A percentile compares a stretch with the other conserved stretches of the same genome.
Conservation (phyloP, 2,329 filamentous ascomycete genomes). For the Xylariaceae sp. region DNA sequence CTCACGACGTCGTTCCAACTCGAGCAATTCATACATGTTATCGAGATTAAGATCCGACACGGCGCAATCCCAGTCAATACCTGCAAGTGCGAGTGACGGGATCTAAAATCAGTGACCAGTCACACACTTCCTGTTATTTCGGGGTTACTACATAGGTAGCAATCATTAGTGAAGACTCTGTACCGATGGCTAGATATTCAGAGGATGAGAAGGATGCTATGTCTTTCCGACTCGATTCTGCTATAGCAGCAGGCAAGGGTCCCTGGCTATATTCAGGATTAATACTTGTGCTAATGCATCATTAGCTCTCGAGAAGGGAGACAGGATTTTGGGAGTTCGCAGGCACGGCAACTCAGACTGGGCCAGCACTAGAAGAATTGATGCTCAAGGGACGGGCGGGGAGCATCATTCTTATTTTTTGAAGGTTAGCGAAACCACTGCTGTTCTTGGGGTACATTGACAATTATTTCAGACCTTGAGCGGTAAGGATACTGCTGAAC, state of each 20-base stretch:
- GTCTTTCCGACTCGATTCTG: not conserved
- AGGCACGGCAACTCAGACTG: slow-evolving; percentile 7
- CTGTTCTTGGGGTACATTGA: too few relatives aligned
- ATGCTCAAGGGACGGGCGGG: slow-evolving; percentile 1
- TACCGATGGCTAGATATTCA: too few relatives aligned
- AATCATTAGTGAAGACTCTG: too few relatives aligned
- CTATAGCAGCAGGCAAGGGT: not conserved
- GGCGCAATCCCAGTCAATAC: too few relatives aligned
- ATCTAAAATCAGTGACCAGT: too few relatives aligned
- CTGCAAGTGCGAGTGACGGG: too few relatives aligned
- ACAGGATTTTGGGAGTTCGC: slow-evolving; percentile 5
- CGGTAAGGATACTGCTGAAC: slow-evolving; percentile 8
- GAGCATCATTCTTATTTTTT: slow-evolving; percentile 9
- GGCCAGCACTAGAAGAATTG: slow-evolving; percentile 7
- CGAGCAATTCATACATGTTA: too few relatives aligned
- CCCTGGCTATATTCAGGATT: not conserved
- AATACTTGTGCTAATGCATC: not conserved
- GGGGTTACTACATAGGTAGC: too few relatives aligned
- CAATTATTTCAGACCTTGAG: slow-evolving; percentile 1
- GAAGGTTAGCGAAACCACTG: slow-evolving; percentile 7
- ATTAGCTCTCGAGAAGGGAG: not conserved
- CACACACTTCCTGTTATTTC: too few relatives aligned
- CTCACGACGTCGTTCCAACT: too few relatives aligned
- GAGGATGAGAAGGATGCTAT: too few relatives aligned
- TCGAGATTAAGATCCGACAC: too few relatives aligned